Evolutionary conservation across 2,329 filamentous ascomycete genomes (phyloP).

Genomic region (Ceratocystis variospora): DNA sequence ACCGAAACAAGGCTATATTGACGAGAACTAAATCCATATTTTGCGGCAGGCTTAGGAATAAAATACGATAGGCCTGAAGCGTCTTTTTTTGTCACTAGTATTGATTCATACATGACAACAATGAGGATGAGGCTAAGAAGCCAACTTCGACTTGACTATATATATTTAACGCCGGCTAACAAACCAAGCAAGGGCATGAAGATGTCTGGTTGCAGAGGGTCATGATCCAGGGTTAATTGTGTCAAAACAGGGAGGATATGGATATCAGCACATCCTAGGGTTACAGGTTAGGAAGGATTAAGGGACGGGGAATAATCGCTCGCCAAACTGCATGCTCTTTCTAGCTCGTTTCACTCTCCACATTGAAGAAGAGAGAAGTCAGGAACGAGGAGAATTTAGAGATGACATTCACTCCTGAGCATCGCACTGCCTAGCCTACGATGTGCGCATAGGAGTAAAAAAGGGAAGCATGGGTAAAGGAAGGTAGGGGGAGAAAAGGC

Average conservation of each 20-base stretch:
- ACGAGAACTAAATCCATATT: background rate
- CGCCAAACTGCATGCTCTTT: conserved; percentile 1
- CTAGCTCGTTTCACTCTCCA: background rate
- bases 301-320: background rate
- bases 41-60: background rate
- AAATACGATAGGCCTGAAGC: background rate
- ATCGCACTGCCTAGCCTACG: background rate
- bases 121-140: background rate
- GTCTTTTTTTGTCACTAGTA: background rate
- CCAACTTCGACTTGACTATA: background rate
- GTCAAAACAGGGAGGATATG: background rate
- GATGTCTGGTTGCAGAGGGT: background rate
- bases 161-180: no score
- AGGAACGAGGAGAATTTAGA: background rate
- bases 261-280: no score
- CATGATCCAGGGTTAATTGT: background rate
- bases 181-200: background rate
- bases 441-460: background rate
- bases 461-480: background rate
- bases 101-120: background rate
- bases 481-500: background rate
- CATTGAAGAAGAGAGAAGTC: background rate
- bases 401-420: background rate
- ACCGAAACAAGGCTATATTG: background rate
- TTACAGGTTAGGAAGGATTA: no score